phyloP scores from a whole-genome alignment of 2,329 filamentous ascomycete species.

The Aspergillus ruber region DNA sequence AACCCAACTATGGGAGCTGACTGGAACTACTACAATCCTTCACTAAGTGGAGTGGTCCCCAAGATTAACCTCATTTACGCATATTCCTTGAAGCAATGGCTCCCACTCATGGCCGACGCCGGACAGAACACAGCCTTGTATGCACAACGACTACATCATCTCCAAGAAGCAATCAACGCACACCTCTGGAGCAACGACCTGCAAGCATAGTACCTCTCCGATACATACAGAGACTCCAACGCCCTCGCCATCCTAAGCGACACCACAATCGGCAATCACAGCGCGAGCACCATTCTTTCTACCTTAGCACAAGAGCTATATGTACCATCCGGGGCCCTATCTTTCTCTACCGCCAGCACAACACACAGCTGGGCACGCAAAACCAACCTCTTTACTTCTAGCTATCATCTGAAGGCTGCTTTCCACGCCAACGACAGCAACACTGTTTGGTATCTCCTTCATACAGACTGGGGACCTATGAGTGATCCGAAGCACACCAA shows the following conservation, averaged over 20 bases:
- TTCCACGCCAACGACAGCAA: conserved; percentile 5
- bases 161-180: conserved; percentile 5
- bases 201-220: conserved; percentile 7
- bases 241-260: no score
- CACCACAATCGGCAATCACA: neutral
- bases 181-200: conserved; percentile 8
- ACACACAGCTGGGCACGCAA: conserved; percentile 6
- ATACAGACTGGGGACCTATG: conserved; percentile 8
- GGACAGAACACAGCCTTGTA: conserved; percentile 5
- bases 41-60: conserved; percentile 4
- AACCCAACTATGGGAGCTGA: conserved; percentile 5
- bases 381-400: conserved; percentile 8
- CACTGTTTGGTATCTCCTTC: conserved; percentile 3
- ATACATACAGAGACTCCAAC: no score
- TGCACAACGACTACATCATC: neutral
- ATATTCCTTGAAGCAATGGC: conserved; percentile 6
- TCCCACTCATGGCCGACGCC: conserved; percentile 3
- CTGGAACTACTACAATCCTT: conserved; percentile 11
- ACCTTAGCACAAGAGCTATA: conserved; percentile 6
- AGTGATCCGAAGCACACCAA: conserved; percentile 6
- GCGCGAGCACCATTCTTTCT: conserved; percentile 2
- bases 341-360: conserved; percentile 8
- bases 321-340: conserved; percentile 5
- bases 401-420: conserved; percentile 9
- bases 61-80: conserved; percentile 11